Evolutionary conservation across 2,329 filamentous ascomycete species (phyloP).

Genomic region (Pyrenophora tritici-repentis): DNA sequence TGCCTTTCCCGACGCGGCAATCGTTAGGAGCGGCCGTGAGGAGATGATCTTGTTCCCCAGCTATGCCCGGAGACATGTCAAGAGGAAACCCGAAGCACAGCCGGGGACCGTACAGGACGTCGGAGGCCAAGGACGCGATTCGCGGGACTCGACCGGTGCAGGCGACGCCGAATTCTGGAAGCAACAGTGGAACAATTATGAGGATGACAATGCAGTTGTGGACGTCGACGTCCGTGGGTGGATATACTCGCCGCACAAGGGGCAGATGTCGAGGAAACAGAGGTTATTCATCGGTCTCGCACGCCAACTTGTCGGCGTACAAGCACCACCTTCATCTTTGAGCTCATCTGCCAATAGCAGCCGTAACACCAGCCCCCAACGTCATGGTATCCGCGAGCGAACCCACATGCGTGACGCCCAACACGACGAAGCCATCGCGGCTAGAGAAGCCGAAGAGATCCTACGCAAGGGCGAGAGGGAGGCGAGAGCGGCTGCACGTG

Average conservation of each 20-base stretch:
- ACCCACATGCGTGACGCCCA: conserved; percentile 56
- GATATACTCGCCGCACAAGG: conserved; percentile 86
- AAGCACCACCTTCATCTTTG: conserved; percentile 61
- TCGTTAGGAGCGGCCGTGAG: conserved; percentile 78
- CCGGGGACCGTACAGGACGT: conserved; percentile 47
- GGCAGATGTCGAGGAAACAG: conserved; percentile 85
- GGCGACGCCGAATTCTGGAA: conserved; percentile 76
- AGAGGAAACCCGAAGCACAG: conserved; percentile 46
- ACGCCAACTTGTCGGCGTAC: conserved; percentile 83
- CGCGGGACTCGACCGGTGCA: conserved; percentile 52
- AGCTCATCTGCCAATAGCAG: conserved; percentile 50
- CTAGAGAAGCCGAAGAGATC: conserved; percentile 76
- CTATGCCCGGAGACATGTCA: conserved; percentile 78
- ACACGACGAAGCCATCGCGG: conserved; percentile 69
- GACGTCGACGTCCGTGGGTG: conserved; percentile 96
- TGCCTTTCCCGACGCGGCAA: conserved; percentile 82
- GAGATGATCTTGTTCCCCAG: conserved; percentile 96
- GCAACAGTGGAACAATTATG: conserved; percentile 76
- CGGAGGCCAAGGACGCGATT: conserved; percentile 49
- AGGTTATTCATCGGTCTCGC: conserved; percentile 85
- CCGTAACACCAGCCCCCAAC: conserved; percentile 51
- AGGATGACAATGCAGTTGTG: conserved; percentile 83
- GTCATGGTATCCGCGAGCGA: conserved; percentile 42
- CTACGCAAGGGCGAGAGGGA: conserved; percentile 73
- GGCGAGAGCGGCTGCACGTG: conserved; percentile 70